These are phyloP conservation scores for Salix udensis DNA, from an alignment of 345 rosid genomes.

Conservation along the genomic window DNA sequence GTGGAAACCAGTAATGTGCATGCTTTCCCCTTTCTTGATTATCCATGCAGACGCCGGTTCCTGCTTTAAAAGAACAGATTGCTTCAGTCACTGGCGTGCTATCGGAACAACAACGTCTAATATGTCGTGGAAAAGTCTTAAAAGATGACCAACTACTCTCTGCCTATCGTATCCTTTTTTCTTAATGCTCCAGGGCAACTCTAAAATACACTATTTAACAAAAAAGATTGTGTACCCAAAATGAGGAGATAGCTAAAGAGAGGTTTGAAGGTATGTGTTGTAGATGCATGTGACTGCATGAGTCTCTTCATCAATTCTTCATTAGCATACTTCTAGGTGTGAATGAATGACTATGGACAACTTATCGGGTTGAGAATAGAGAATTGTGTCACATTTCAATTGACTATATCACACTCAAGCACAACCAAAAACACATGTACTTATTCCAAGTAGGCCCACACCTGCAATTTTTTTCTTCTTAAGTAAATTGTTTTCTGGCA, in stretches of 20 bases:
- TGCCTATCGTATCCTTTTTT: conserved; percentile 72
- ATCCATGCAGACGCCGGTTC: conserved; percentile 58
- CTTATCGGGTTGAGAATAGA: background rate
- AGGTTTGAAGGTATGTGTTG: background rate
- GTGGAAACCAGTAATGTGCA: background rate
- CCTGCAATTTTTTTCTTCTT: background rate
- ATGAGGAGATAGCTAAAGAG: background rate
- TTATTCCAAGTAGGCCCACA: background rate
- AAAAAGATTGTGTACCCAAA: background rate
- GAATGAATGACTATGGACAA: background rate
- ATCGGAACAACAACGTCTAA: conserved; percentile 69
- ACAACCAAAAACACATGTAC: background rate
- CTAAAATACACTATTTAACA: background rate
- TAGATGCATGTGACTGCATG: background rate
- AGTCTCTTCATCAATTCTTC: background rate
- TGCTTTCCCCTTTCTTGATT: conserved; percentile 8
- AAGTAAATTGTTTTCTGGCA: background rate
- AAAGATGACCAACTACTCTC: conserved; percentile 80
- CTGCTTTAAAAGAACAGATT: conserved; percentile 74
- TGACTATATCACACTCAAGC: background rate
- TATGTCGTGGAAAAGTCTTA: conserved; percentile 78
- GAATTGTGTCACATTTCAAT: background rate
- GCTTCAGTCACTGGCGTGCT: conserved; percentile 72
- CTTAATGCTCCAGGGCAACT: background rate
- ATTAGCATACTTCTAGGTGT: background rate